phyloP scores from a whole-genome alignment of 495 filamentous ascomycete species.

The Thozetella sp. region DNA sequence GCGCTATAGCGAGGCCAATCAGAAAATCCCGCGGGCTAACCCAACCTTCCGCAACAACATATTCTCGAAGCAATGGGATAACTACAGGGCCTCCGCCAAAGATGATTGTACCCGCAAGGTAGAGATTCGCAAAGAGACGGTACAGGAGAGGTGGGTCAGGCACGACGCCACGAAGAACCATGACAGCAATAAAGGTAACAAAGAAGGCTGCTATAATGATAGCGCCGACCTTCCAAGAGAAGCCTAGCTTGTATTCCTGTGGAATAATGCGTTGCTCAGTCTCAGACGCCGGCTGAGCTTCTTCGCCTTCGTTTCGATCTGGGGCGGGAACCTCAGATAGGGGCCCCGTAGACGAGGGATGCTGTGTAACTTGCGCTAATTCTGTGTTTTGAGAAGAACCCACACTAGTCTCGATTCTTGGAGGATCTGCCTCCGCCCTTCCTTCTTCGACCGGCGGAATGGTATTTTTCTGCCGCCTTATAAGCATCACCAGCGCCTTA shows the following conservation, averaged over 20 bases:
- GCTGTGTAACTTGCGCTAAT: background rate
- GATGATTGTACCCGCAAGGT: conserved; percentile 86
- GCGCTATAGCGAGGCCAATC: conserved; percentile 79
- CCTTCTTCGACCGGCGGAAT: background rate
- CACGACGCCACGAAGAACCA: conserved; percentile 57
- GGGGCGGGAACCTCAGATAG: no score
- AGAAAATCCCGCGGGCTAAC: conserved; percentile 79
- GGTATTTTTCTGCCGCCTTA: conserved; percentile 1
- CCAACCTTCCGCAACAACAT: conserved; percentile 81
- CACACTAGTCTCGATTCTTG: conserved; percentile 2
- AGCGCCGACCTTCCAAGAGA: conserved; percentile 49
- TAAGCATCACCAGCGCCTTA: background rate
- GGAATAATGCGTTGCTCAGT: conserved; percentile 43
- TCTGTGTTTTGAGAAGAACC: conserved; percentile 15
- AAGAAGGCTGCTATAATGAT: conserved; percentile 57
- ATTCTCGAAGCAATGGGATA: conserved; percentile 76
- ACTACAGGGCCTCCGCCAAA: conserved; percentile 88
- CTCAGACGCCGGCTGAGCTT: conserved; percentile 6
- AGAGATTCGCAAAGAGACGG: conserved; percentile 77
- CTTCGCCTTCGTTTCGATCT: background rate
- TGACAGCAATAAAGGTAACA: conserved; percentile 59
- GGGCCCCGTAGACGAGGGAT: background rate
- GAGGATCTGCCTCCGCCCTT: background rate
- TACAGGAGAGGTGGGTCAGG: conserved; percentile 47
- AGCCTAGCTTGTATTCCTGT: conserved; percentile 29